Conservation (phyloP, 805 yeast species). For the Saccharomycopsis vini region DNA sequence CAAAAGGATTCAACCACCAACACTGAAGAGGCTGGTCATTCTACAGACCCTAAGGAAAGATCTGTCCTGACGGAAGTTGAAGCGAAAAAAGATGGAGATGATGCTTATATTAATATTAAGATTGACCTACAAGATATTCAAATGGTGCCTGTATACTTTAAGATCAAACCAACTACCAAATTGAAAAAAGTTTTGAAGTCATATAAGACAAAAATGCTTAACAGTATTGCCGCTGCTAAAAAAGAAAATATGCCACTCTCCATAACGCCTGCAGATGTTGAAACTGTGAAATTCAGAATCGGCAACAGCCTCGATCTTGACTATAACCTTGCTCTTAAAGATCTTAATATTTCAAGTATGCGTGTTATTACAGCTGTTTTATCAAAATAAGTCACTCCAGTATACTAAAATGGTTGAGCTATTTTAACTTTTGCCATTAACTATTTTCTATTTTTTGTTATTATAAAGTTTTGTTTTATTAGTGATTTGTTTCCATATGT, state of each 20-base stretch:
- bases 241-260: too few species aligned
- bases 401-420: too few species aligned
- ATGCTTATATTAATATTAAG: conserved; percentile 11
- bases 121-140: conserved; percentile 12
- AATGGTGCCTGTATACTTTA: conserved; percentile 11
- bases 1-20: too few species aligned
- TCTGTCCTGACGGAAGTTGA: not conserved
- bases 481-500: too few species aligned
- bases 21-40: too few species aligned
- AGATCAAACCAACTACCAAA: conserved; percentile 16
- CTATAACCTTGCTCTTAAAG: conserved; percentile 10
- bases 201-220: conserved; percentile 11
- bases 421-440: too few species aligned
- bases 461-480: too few species aligned
- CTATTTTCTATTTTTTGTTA: too few species aligned
- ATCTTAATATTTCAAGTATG: conserved; percentile 2
- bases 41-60: not conserved
- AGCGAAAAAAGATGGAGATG: not conserved
- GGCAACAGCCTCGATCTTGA: conserved; percentile 8
- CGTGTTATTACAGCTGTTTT: conserved; percentile 3
- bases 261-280: too few species aligned
- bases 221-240: not conserved
- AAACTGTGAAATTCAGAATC: conserved; percentile 7
- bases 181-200: conserved; percentile 17
- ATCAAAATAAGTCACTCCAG: not conserved